A percentile compares a stretch with the other conserved stretches of the same genome.
Conservation (phyloP, 106 monocot genomes). For the Dioscorea alata region DNA sequence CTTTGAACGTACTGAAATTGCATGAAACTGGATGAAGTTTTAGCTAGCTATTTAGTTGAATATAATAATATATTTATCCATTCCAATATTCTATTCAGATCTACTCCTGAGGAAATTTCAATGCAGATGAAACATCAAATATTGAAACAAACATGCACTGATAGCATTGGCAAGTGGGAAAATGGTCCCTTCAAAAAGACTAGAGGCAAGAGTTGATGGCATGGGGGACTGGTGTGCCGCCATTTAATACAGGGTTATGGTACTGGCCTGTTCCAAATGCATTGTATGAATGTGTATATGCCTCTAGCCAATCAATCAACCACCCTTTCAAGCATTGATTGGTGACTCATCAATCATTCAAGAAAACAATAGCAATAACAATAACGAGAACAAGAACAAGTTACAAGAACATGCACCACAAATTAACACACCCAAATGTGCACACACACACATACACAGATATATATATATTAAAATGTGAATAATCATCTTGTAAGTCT, state of each 20-base stretch:
- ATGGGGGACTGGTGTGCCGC: slow-evolving; percentile 1
- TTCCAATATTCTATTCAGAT: not conserved
- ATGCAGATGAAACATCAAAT: too few species aligned
- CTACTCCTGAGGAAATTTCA: too few species aligned
- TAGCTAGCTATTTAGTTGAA: not conserved
- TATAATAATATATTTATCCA: too few species aligned
- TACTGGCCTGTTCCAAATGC: slow-evolving; percentile 4
- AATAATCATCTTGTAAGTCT: not conserved
- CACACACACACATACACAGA: too few species aligned
- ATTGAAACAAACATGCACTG: not conserved
- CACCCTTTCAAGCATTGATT: slow-evolving; percentile 28
- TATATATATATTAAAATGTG: too few species aligned
- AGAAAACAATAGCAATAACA: not conserved
- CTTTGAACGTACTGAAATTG: too few species aligned
- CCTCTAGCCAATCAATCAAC: slow-evolving; percentile 20
- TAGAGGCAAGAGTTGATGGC: not conserved
- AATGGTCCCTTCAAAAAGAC: not conserved
- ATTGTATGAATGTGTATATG: not conserved
- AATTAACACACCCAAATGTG: not conserved
- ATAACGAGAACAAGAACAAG: not conserved
- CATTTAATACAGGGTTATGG: slow-evolving; percentile 22
- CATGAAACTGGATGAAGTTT: too few species aligned
- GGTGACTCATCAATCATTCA: slow-evolving; percentile 18
- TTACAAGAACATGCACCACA: not conserved
- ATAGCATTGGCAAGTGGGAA: not conserved